Evolutionary conservation across 306 rosid species (phyloP).

Genomic region (Ormosia semicastrata): DNA sequence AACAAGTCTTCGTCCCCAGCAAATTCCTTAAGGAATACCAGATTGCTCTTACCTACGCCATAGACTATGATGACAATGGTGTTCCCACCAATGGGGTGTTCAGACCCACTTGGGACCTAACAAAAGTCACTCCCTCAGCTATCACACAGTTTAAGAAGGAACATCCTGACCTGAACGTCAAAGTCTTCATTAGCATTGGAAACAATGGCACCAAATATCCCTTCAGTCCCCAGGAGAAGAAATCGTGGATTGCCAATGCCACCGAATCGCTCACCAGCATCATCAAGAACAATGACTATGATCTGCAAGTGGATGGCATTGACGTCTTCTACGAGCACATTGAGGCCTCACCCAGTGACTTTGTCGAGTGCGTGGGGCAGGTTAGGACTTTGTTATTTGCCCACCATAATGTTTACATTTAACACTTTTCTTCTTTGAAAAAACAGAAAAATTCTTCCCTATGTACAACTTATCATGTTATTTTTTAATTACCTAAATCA

Average conservation of each 20-base stretch:
- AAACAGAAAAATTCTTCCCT: too few species aligned
- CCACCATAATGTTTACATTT: too few species aligned
- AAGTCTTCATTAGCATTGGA: constrained; percentile 39
- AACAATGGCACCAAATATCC: constrained; percentile 12
- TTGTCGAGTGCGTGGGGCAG: constrained; percentile 23
- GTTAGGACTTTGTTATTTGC: not conserved
- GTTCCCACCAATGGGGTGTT: constrained; percentile 31
- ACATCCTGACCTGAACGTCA: constrained; percentile 1
- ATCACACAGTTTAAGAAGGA: constrained; percentile 14
- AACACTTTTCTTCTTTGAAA: too few species aligned
- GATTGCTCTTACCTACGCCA: constrained; percentile 37
- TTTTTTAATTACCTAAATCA: too few species aligned
- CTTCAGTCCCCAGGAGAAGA: constrained; percentile 8
- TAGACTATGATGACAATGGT: constrained; percentile 21
- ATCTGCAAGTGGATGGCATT: constrained; percentile 25
- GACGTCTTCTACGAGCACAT: constrained; percentile 35
- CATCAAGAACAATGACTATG: not conserved
- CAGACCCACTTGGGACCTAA: constrained; percentile 27
- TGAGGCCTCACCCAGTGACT: constrained; percentile 11
- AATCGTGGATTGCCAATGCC: constrained; percentile 33
- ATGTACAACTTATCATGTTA: too few species aligned
- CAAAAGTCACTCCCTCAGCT: constrained; percentile 22
- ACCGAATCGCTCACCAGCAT: constrained; percentile 26
- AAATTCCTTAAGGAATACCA: constrained; percentile 38
- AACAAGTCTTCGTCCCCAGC: constrained; percentile 12